Conservation (phyloP, 2,329 filamentous ascomycete genomes). For the Fusarium poae region DNA sequence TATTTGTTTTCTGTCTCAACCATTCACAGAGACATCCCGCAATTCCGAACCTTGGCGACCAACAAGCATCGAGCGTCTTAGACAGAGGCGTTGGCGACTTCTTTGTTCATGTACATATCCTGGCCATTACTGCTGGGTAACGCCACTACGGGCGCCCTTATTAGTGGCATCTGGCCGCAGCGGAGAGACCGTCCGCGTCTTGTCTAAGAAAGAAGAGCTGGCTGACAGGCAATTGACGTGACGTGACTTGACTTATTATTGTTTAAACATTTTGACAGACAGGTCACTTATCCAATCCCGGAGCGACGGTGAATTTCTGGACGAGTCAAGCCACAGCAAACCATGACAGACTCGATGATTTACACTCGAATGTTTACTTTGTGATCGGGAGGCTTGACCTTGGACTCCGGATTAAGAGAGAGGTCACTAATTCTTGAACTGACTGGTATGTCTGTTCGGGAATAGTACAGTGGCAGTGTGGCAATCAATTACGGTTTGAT, state of each 20-base stretch:
- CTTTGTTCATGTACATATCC: slow-evolving; percentile 14
- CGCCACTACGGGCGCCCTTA: slow-evolving; percentile 13
- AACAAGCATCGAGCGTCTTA: slow-evolving; percentile 35
- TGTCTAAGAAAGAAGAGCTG: neutral
- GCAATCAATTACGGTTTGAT: neutral
- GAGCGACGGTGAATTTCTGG: slow-evolving; percentile 21
- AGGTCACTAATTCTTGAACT: neutral
- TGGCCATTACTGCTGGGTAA: slow-evolving; percentile 1
- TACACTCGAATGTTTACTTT: slow-evolving; percentile 15
- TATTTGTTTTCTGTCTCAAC: slow-evolving; percentile 49
- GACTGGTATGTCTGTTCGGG: neutral
- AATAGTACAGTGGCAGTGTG: neutral
- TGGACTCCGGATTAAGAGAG: slow-evolving; percentile 14
- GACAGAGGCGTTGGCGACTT: slow-evolving; percentile 33
- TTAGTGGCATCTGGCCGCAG: slow-evolving; percentile 9
- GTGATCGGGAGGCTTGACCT: slow-evolving; percentile 19
- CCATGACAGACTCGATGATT: slow-evolving; percentile 12
- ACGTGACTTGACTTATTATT: slow-evolving; percentile 27
- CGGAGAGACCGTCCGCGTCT: slow-evolving; percentile 17
- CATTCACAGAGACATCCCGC: slow-evolving; percentile 35
- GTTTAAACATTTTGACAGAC: slow-evolving; percentile 7
- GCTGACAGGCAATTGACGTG: slow-evolving; percentile 20
- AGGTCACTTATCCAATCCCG: slow-evolving; percentile 23
- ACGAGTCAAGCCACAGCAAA: slow-evolving; percentile 32
- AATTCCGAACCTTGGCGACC: slow-evolving; percentile 29